A percentile compares a stretch with the other conserved stretches of the same genome.
Evolutionary conservation across 805 yeast genomes (phyloP).

Genomic region (Candida krabiensis): DNA sequence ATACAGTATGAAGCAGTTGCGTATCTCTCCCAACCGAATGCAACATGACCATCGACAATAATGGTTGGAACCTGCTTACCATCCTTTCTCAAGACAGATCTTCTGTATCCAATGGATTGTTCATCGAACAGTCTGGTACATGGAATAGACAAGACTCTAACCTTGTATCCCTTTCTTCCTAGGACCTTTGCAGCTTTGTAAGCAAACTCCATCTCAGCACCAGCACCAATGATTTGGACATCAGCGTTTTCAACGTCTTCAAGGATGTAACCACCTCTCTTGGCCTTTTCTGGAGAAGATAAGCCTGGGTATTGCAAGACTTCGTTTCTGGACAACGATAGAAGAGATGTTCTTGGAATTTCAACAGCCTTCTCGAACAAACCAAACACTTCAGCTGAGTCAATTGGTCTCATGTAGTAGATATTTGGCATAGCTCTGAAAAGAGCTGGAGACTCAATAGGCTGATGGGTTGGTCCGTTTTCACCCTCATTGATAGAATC

Average conservation of each 20-base stretch:
- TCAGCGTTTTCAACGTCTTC: conserved; percentile 64
- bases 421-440: conserved; percentile 77
- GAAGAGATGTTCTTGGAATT: conserved; percentile 58
- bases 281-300: conserved; percentile 77
- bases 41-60: conserved; percentile 90
- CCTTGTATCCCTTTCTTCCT: conserved; percentile 61
- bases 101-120: conserved; percentile 78
- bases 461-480: conserved; percentile 94
- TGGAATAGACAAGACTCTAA: conserved; percentile 87
- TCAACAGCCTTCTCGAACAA: conserved; percentile 69
- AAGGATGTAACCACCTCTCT: conserved; percentile 89
- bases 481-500: conserved; percentile 91
- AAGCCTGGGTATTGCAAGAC: conserved; percentile 94
- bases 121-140: conserved; percentile 86
- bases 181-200: conserved; percentile 81
- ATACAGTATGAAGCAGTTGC: conserved; percentile 96
- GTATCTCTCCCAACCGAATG: conserved; percentile 91
- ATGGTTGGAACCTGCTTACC: conserved; percentile 74
- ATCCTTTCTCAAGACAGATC: conserved; percentile 83
- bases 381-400: conserved; percentile 85
- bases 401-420: conserved; percentile 90
- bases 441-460: conserved; percentile 75
- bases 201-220: conserved; percentile 88
- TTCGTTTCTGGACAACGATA: conserved; percentile 83
- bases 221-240: conserved; percentile 74